These are phyloP conservation scores for Lactarius trivialis DNA, from an alignment of 768 basidiomycete genomes.

Conservation along the genomic window DNA sequence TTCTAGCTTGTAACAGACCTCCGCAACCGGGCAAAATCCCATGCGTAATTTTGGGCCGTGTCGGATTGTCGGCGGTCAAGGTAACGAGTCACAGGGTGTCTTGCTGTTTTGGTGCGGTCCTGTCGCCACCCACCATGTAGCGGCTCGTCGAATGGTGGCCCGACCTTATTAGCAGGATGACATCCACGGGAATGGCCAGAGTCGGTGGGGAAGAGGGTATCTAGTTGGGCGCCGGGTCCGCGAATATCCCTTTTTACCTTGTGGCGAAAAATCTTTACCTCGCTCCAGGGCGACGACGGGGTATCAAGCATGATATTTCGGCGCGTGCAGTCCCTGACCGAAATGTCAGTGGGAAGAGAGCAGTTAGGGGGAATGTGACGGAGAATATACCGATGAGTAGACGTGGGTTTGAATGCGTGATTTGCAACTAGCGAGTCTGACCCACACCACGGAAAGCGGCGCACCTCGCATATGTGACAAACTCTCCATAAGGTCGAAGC, in stretches of 20 bases:
- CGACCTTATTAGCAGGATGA: not conserved
- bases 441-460: not conserved
- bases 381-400: slow-evolving; percentile 12
- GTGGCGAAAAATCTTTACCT: slow-evolving; percentile 3
- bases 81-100: slow-evolving; percentile 23
- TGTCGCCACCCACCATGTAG: slow-evolving; percentile 27
- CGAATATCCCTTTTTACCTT: slow-evolving; percentile 14
- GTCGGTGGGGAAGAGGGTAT: slow-evolving; percentile 29
- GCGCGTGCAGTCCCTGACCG: slow-evolving; percentile 6
- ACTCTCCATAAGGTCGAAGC: slow-evolving; percentile 33
- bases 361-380: too few relatives aligned
- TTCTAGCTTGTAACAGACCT: too few relatives aligned
- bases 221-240: slow-evolving; percentile 25
- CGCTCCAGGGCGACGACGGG: not conserved
- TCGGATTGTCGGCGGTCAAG: slow-evolving; percentile 17
- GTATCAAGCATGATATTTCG: slow-evolving; percentile 18
- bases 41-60: too few relatives aligned
- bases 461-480: slow-evolving; percentile 33
- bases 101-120: slow-evolving; percentile 24
- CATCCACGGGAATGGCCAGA: slow-evolving; percentile 27
- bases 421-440: not conserved
- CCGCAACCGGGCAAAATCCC: too few relatives aligned
- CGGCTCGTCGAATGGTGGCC: slow-evolving; percentile 13
- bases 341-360: not conserved
- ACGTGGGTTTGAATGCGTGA: slow-evolving; percentile 18